Evolutionary conservation across 805 yeast species (phyloP), one percentile per base, ranked within the genome.

Genomic region (Cyberlindnera bimundalis): DNA sequence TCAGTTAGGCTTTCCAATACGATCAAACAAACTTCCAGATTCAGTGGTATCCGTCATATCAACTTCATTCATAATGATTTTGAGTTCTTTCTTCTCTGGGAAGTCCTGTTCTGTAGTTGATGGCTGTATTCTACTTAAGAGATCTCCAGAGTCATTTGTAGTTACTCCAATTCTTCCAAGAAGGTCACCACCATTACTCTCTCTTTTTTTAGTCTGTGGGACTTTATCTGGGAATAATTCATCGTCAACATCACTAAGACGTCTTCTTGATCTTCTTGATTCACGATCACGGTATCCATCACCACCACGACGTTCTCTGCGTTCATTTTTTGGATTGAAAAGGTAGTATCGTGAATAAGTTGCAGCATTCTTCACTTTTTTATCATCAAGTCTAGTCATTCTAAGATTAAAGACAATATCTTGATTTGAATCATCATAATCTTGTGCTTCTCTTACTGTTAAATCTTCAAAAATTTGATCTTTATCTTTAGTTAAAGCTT

Each of bases 281-380:
- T 53, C 55, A 39, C 60, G 50, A 20, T 52, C 57, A 39, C 55
- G 53, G 33, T 43, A 49, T 2, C 18, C 40, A n/a, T 19, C 20
- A 13, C 34, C 26, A 20, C 36, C 24, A 20, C 37, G 35, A 9
- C 35, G 27, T 8, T 36, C 37, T 25, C 25, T 23, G 32, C 29
- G 39, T 25, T 44, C 48, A n/a, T 43, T 42, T 16, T 46, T 46
- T 16, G 61, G 61, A 39, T 57, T 54, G 34, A 51, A 47, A 3
- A 57, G 33, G 28, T 57, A 57, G 39, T 55, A 57, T 39, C 61
- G 50, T 3, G 60, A 55, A 30, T 47, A 53, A 8, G 35, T 43
- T 2, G 57, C 45, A 3, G 61, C 60, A 35, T 52, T 48, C 39
- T 55, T 55, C 5, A 57, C 52, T 15, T 57, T 57, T 28, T 48